A percentile compares a stretch with the other conserved stretches of the same genome.
phyloP scores from a whole-genome alignment of 1,139 yeast genomes.

The Scheffersomyces parashehatae region DNA sequence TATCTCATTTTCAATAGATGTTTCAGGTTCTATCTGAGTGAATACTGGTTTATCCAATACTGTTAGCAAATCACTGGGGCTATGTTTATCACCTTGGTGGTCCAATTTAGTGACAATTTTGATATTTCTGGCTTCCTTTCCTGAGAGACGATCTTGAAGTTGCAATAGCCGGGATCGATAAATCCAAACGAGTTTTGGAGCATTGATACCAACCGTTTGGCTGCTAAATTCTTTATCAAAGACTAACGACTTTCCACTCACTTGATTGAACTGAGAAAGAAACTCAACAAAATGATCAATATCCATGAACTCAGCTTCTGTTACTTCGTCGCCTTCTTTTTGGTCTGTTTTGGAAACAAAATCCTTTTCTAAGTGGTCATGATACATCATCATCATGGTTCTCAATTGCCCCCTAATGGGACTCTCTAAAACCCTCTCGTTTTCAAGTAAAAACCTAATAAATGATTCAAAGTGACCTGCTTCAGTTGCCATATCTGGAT shows the following conservation, averaged over 20 bases:
- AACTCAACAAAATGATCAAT: slow-evolving; percentile 14
- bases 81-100: slow-evolving; percentile 1
- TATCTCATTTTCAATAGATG: not conserved
- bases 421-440: slow-evolving; percentile 3
- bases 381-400: not conserved
- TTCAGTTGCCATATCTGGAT: not conserved
- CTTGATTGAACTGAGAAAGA: slow-evolving; percentile 21
- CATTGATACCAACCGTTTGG: no score
- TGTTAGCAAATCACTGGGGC: slow-evolving; percentile 7
- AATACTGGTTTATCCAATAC: slow-evolving; percentile 20
- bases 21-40: slow-evolving; percentile 9
- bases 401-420: slow-evolving; percentile 11
- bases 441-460: not conserved
- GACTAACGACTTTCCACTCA: slow-evolving; percentile 24
- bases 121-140: no score
- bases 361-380: not conserved
- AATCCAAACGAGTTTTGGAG: no score
- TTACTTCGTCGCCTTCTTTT: not conserved
- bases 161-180: no score
- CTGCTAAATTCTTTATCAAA: slow-evolving; percentile 5
- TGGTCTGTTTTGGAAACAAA: not conserved
- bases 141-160: no score
- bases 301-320: not conserved
- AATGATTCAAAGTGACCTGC: not conserved
- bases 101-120: no score